Evolutionary conservation across 768 basidiomycete genomes (phyloP).

Genomic region (Amanita subjunquillea): DNA sequence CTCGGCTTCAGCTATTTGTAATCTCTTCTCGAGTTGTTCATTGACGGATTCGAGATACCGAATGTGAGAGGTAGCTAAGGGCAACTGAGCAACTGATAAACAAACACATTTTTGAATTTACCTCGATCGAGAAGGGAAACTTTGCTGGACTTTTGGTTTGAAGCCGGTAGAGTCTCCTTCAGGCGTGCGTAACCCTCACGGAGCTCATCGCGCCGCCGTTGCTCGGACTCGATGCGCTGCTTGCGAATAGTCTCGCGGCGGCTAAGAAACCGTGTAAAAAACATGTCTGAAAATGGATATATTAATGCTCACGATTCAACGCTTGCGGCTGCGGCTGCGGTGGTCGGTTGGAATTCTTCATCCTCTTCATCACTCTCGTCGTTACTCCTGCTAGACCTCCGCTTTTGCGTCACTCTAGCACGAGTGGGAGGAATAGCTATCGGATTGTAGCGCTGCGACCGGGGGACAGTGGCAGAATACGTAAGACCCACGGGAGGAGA

Average conservation of each 20-base stretch:
- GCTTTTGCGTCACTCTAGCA: conserved; percentile 33
- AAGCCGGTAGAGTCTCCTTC: conserved; percentile 82
- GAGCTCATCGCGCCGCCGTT: conserved; percentile 86
- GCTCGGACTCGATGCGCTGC: conserved; percentile 91
- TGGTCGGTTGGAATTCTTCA: conserved; percentile 60
- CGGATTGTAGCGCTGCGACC: conserved; percentile 72
- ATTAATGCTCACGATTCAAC: conserved; percentile 39
- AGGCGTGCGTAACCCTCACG: conserved; percentile 85
- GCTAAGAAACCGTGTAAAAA: conserved; percentile 16
- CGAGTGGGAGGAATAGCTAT: conserved; percentile 49
- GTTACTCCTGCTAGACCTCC: conserved; percentile 38
- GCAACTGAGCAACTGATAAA: conserved; percentile 2
- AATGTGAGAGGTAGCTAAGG: conserved; percentile 72
- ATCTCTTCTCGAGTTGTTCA: conserved; percentile 61
- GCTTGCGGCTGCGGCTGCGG: conserved; percentile 31
- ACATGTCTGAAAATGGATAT: background rate
- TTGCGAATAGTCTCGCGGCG: conserved; percentile 87
- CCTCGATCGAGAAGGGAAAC: conserved; percentile 82
- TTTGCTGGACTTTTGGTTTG: conserved; percentile 91
- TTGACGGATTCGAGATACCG: conserved; percentile 78
- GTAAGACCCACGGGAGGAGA: conserved; percentile 35
- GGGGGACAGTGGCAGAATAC: conserved; percentile 51
- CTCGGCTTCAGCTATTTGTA: conserved; percentile 73
- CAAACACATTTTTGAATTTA: conserved; percentile 21
- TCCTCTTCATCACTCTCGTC: conserved; percentile 68